A percentile compares a stretch with the other conserved stretches of the same genome.
phyloP scores from a whole-genome alignment of 257 asterid species.

The Solanum stenotomum region DNA sequence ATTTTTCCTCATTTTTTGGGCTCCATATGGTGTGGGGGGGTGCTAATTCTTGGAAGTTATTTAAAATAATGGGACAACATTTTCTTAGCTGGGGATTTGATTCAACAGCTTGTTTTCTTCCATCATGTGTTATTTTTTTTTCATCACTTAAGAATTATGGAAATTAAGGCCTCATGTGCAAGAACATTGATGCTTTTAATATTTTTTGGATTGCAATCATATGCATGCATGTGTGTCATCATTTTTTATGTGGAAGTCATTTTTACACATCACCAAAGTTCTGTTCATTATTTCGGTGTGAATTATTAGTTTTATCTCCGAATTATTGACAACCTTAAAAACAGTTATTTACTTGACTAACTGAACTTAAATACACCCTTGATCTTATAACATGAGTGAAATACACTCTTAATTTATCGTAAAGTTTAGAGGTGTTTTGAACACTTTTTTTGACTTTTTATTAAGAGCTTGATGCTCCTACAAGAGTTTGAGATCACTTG shows the following conservation, averaged over 20 bases:
- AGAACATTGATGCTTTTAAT: neutral
- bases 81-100: slow-evolving; percentile 39
- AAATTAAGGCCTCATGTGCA: slow-evolving; percentile 10
- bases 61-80: slow-evolving; percentile 30
- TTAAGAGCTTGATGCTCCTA: rapidly evolving
- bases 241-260: neutral
- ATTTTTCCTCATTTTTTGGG: slow-evolving; percentile 25
- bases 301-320: neutral
- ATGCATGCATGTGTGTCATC: neutral
- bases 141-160: neutral
- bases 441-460: neutral
- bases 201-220: neutral
- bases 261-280: neutral
- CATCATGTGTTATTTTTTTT: slow-evolving; percentile 14
- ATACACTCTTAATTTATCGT: too few species aligned
- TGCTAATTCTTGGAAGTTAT: slow-evolving; percentile 22
- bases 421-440: neutral
- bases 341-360: rapidly evolving
- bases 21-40: slow-evolving; percentile 32
- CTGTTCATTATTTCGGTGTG: neutral
- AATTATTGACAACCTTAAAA: neutral
- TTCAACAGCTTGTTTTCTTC: slow-evolving; percentile 26
- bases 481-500: neutral
- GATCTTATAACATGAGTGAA: neutral
- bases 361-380: too few species aligned